Evolutionary conservation across 1,284 basidiomycete species (phyloP), one percentile per base, ranked within the genome.

Genomic region (Testicularia cyperi): DNA sequence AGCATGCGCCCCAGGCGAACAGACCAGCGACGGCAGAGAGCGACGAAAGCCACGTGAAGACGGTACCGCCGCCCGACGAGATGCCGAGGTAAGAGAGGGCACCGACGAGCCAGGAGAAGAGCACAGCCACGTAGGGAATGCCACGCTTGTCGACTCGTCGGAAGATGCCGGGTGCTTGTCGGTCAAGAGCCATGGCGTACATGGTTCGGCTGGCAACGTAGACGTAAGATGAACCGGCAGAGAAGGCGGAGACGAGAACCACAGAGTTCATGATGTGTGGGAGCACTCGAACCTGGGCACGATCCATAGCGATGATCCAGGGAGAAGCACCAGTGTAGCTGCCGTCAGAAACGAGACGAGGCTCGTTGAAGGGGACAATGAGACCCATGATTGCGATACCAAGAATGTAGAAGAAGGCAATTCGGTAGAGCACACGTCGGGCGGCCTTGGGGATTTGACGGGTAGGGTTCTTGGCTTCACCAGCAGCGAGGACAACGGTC

Each of bases 1-100:
- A 84, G 77, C 89, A 88, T 35, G 82, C 88, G 66, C 86, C 86
- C 90, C 90, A 94, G 9, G 87, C 88, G 79, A 88, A 81, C 36
- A 87, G 74, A 31, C 86, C 86, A 7, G 82, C 80, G 16, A 84
- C 83, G 8, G 85, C 83, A 6, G 81, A 84, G 38, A 88, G 78
- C 69, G 86, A 85, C 64, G 85, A 54, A 68, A 68, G 55, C 62
- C 68, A 77, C 38, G 72, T 78, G 77, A 75, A 94, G 89, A 29
- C 90, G 87, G 45, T 61, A 51, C 51, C 80, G n/a, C 64, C 49
- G 21, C 68, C 67, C 6, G 16, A 36, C 2, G 47, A 52, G 25
- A 67, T 83, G 28, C 72, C 78, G 77, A 85, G 80, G 79, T 83
- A 92, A 2, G 86, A 83, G 14, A 85, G 72, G 18, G 83, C 77